These are phyloP conservation scores for Polychaeton citri DNA, from an alignment of 2,329 filamentous ascomycete species.

Conservation along the genomic window DNA sequence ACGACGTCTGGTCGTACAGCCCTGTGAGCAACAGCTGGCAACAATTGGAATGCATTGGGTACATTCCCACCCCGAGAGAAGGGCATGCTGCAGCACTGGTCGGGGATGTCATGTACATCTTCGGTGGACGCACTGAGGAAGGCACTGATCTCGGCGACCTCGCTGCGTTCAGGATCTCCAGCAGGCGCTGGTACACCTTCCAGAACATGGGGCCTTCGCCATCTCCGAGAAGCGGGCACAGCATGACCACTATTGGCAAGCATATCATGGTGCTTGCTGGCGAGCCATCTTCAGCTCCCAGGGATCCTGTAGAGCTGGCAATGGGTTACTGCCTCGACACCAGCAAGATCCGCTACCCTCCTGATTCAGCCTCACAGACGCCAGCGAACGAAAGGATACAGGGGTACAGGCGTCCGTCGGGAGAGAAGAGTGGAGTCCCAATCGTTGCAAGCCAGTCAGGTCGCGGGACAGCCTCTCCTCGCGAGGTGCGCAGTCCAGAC, in stretches of 20 bases:
- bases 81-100: conserved; percentile 89
- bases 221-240: conserved; percentile 85
- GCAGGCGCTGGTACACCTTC: conserved; percentile 94
- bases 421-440: conserved; percentile 14
- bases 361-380: conserved; percentile 36
- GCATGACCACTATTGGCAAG: conserved; percentile 91
- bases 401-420: conserved; percentile 19
- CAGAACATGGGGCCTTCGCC: conserved; percentile 98
- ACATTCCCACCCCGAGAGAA: conserved; percentile 86
- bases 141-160: conserved; percentile 85
- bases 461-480: conserved; percentile 5
- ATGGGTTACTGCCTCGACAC: conserved; percentile 89
- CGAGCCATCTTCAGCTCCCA: conserved; percentile 78
- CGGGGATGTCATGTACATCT: conserved; percentile 98
- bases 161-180: conserved; percentile 69
- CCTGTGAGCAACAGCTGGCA: conserved; percentile 70
- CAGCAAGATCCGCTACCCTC: conserved; percentile 85
- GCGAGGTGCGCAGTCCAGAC: neutral
- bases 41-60: conserved; percentile 90
- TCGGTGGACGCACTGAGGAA: conserved; percentile 89
- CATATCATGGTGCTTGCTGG: conserved; percentile 85
- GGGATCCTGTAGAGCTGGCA: conserved; percentile 70
- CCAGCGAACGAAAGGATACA: conserved; percentile 18
- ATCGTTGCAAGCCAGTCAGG: conserved; percentile 8
- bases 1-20: conserved; percentile 96